phyloP scores from a whole-genome alignment of 1,139 yeast genomes.

The Debaryomycetaceae sp. region DNA sequence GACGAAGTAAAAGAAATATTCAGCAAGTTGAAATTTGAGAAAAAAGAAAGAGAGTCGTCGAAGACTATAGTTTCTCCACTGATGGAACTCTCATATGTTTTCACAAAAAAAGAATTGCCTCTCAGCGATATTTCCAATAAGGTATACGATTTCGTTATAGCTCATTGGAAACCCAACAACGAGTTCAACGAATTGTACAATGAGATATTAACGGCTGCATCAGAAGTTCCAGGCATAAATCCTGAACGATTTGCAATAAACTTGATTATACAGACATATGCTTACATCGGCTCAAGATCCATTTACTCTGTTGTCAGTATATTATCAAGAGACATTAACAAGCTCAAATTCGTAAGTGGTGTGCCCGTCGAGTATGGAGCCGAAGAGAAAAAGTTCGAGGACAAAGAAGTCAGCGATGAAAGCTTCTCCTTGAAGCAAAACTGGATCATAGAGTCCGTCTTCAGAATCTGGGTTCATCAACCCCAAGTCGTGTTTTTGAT shows the following conservation, averaged over 20 bases:
- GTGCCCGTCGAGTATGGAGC: slow-evolving; percentile 28
- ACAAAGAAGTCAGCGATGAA: slow-evolving; percentile 38
- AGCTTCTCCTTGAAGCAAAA: slow-evolving; percentile 28
- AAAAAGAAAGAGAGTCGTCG: slow-evolving; percentile 24
- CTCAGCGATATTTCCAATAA: slow-evolving; percentile 34
- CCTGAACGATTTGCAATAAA: slow-evolving; percentile 52
- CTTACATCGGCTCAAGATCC: slow-evolving; percentile 85
- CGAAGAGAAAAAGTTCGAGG: slow-evolving; percentile 33
- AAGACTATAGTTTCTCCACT: slow-evolving; percentile 34
- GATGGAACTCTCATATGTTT: slow-evolving; percentile 39
- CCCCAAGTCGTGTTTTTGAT: slow-evolving; percentile 79
- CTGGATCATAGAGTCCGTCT: slow-evolving; percentile 60
- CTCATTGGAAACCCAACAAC: slow-evolving; percentile 40
- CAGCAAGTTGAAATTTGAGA: slow-evolving; percentile 27
- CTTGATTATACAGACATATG: slow-evolving; percentile 66
- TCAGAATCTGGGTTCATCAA: slow-evolving; percentile 76
- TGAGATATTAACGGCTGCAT: slow-evolving; percentile 23
- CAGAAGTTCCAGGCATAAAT: slow-evolving; percentile 25
- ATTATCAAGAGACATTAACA: slow-evolving; percentile 52
- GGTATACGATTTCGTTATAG: slow-evolving; percentile 41
- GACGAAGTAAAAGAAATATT: slow-evolving; percentile 26
- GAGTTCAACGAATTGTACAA: slow-evolving; percentile 36
- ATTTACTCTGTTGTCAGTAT: slow-evolving; percentile 80
- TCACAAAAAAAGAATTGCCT: slow-evolving; percentile 36
- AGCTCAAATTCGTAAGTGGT: slow-evolving; percentile 46